Conservation (phyloP, 768 basidiomycete species). For the Lepiota brunneoincarnata region DNA sequence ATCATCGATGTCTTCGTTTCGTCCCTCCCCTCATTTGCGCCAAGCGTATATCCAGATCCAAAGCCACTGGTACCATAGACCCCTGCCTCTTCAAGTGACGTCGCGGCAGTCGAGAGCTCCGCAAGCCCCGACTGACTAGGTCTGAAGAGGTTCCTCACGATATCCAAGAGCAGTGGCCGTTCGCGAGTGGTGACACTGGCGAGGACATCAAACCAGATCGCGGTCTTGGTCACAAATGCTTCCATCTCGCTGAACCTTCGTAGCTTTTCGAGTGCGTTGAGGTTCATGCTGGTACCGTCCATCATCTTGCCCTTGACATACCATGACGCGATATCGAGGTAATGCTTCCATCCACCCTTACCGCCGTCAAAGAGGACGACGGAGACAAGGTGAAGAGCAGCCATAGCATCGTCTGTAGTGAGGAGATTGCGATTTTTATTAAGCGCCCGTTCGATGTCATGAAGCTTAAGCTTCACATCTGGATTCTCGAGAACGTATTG, state of each 20-base stretch:
- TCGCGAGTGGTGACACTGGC: constrained; percentile 69
- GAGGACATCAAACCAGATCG: constrained; percentile 86
- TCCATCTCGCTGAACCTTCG: constrained; percentile 42
- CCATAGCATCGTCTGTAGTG: constrained; percentile 72
- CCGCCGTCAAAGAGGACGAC: constrained; percentile 79
- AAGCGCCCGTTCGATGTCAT: constrained; percentile 21
- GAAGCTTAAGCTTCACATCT: constrained; percentile 20
- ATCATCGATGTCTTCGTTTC: constrained; percentile 62
- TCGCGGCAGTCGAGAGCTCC: constrained; percentile 21
- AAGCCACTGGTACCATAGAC: background rate
- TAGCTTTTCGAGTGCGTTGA: constrained; percentile 44
- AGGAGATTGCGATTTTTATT: constrained; percentile 8
- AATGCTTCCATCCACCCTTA: constrained; percentile 62
- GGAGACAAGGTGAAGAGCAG: constrained; percentile 73
- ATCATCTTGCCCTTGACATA: constrained; percentile 54
- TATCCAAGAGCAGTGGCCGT: constrained; percentile 52
- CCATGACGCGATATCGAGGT: constrained; percentile 56
- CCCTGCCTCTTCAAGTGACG: background rate
- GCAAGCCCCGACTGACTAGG: constrained; percentile 40
- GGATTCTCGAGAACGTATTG: constrained; percentile 12
- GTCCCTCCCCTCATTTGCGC: background rate
- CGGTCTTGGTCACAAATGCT: constrained; percentile 78
- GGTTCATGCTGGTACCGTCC: constrained; percentile 26
- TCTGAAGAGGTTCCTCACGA: constrained; percentile 57
- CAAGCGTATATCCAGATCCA: too few species aligned